Evolutionary conservation across 768 basidiomycete species (phyloP).

Genomic region (Serendipita sp.): DNA sequence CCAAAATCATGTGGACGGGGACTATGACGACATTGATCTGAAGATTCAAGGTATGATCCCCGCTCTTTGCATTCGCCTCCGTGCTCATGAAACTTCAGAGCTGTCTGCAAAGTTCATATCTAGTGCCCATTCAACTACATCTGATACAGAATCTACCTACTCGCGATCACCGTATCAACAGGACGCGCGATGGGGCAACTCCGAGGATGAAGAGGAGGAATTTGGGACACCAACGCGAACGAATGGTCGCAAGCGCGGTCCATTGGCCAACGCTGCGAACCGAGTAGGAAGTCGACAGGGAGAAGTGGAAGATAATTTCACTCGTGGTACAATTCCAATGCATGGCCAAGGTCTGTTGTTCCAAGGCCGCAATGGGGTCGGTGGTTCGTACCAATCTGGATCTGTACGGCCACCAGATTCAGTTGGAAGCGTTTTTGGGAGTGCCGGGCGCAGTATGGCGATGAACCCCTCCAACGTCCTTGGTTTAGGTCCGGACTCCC

Average conservation of each 20-base stretch:
- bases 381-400: neutral
- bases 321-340: neutral
- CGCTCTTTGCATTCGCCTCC: neutral
- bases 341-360: neutral
- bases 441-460: neutral
- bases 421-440: neutral
- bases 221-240: neutral
- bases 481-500: neutral
- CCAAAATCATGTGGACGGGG: neutral
- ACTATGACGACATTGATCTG: constrained; percentile 3
- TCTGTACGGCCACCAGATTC: neutral
- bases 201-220: neutral
- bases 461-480: neutral
- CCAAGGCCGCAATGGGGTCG: neutral
- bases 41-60: neutral
- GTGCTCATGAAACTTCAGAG: neutral
- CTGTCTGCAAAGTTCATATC: neutral
- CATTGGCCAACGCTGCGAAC: neutral
- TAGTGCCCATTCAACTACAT: neutral
- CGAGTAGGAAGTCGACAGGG: neutral
- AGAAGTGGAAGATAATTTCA: neutral
- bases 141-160: neutral
- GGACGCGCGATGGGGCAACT: neutral
- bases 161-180: neutral
- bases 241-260: neutral